Base-by-base conservation (phyloP, 768 basidiomycete species). In the Crucibulum laeve region DNA sequence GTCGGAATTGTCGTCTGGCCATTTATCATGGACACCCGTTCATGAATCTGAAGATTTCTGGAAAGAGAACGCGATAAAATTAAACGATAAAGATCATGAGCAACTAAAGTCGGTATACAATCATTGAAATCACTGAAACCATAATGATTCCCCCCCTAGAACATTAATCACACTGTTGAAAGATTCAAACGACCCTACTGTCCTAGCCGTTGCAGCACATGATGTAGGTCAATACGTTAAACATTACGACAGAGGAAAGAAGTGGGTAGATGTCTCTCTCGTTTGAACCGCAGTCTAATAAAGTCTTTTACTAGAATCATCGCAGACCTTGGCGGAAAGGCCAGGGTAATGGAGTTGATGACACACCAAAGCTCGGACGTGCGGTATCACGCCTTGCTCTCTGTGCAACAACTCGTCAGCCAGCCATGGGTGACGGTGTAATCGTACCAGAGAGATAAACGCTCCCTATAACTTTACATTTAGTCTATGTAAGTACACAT, bases 31-130 rank as follows among this genome's bases (percentile, higher is more conserved):
- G 96, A 84, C 90, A 4, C 94, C 95, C 10, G 88, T 91, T 7
- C 96, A 99, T 57, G 90, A 93, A 58, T 94, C 90, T 1, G 95
- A 97, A 47, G 82, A 91, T 25, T 99, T 99, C 69, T 99, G 96
- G 96, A 90, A 87, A 57, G 92, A 94, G 69, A 97, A 98, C 57
- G 93, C 88, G 4, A 66, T 71, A 5, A 91, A 81, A 58, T 65
- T 98, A 33, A 90, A 92, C 51, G 93, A 97, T 48, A 80, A 78
- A 42, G 86, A 91, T 56, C 76, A 84, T 51, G 80, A 85, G 54
- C 86, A 90, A 46, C 73, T 98, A 46, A 93, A 87, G 95, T 93
- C 47, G 38, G 69, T 51, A 42, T 48, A 23, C 13, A 33, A 13
- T 15, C 3, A 7, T 21, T 35, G 19, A 17, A 28, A 1, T 15